Conservation (phyloP, 2,329 filamentous ascomycete genomes). For the Hypoxylon sp. region DNA sequence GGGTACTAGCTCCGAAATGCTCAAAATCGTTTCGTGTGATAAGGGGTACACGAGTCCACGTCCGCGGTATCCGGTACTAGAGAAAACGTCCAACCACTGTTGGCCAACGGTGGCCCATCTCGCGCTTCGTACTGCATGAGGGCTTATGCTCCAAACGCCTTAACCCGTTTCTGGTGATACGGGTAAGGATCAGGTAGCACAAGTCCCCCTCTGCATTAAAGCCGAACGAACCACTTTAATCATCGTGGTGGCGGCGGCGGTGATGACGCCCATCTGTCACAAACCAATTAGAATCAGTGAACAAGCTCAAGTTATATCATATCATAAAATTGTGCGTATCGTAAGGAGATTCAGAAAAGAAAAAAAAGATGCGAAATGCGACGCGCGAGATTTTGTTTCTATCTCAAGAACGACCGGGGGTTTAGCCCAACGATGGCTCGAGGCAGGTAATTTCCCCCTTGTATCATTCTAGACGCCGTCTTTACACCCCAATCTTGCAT, state of each 20-base stretch:
- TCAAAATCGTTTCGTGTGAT: constrained; percentile 23
- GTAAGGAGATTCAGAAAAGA: constrained; percentile 46
- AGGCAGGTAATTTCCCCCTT: constrained; percentile 33
- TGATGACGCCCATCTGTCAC: constrained; percentile 61
- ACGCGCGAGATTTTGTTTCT: constrained; percentile 45
- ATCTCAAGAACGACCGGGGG: constrained; percentile 44
- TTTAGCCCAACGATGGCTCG: constrained; percentile 31
- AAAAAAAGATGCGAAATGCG: constrained; percentile 39
- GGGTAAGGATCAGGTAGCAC: constrained; percentile 25
- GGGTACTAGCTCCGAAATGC: constrained; percentile 18
- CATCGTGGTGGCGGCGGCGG: constrained; percentile 54
- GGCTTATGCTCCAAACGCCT: constrained; percentile 16
- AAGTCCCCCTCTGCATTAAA: constrained; percentile 31
- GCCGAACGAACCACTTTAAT: constrained; percentile 30
- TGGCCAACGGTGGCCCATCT: constrained; percentile 12
- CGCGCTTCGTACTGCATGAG: constrained; percentile 30
- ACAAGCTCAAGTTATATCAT: constrained; percentile 46
- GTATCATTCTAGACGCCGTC: constrained; percentile 33
- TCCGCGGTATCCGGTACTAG: constrained; percentile 24
- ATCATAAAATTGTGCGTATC: constrained; percentile 48
- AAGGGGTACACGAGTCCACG: constrained; percentile 18
- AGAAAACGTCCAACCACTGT: constrained; percentile 9
- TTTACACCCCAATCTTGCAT: constrained; percentile 27
- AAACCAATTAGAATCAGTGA: constrained; percentile 59
- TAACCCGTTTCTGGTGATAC: constrained; percentile 28